Percentiles rank a stretch among this genome's conserved stretches.
Conservation (phyloP, 108 stramenopile genomes). For the Seminavis robusta region DNA sequence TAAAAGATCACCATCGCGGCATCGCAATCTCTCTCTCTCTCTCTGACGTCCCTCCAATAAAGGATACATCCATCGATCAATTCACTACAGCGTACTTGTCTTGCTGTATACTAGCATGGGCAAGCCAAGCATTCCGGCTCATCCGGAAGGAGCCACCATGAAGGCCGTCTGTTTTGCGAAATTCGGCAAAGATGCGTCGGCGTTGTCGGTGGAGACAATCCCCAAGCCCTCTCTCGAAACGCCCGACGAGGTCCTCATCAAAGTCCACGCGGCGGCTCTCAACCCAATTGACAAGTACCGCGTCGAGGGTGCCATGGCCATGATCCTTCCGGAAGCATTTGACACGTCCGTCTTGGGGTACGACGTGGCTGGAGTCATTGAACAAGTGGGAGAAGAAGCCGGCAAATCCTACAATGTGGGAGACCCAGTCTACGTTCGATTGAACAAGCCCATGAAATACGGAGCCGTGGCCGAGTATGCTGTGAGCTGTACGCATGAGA, state of each 20-base stretch:
- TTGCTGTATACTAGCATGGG: too few species aligned
- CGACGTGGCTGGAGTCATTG: neutral
- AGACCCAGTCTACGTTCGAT: constrained; percentile 11
- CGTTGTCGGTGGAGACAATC: too few species aligned
- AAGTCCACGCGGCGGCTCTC: constrained; percentile 21
- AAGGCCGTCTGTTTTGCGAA: too few species aligned
- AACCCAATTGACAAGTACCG: constrained; percentile 31
- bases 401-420: constrained; percentile 1
- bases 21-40: too few species aligned
- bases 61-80: too few species aligned
- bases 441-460: neutral
- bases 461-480: constrained; percentile 19
- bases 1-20: too few species aligned
- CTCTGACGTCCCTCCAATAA: too few species aligned
- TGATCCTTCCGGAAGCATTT: neutral
- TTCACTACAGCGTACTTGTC: too few species aligned
- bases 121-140: too few species aligned
- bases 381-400: neutral
- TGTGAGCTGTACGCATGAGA: neutral
- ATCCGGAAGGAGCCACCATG: too few species aligned
- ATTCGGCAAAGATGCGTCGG: too few species aligned
- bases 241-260: constrained; percentile 29
- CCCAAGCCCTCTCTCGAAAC: too few species aligned
- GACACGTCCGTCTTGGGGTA: neutral
- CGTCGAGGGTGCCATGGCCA: neutral